These are phyloP conservation scores for Leccinum fallax DNA, from an alignment of 1,284 basidiomycete genomes.

Conservation along the genomic window DNA sequence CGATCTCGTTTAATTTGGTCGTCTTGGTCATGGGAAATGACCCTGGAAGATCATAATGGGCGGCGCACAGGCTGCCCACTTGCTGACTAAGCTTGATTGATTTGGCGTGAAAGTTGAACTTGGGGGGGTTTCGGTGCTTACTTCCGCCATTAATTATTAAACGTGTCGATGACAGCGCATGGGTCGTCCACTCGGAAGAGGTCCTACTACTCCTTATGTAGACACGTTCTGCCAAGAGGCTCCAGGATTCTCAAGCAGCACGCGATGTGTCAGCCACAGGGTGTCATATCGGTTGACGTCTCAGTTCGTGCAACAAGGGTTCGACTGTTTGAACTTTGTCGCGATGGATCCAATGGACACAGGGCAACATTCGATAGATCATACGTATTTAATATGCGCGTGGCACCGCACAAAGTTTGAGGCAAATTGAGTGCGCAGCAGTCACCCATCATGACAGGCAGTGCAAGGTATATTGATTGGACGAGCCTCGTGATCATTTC, in stretches of 20 bases:
- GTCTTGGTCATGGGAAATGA: not conserved
- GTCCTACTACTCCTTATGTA: not conserved
- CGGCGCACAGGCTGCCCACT: not conserved
- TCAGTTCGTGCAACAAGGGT: constrained; percentile 5
- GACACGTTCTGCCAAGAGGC: constrained; percentile 1
- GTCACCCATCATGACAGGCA: constrained; percentile 3
- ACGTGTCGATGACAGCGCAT: constrained; percentile 9
- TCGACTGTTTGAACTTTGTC: not conserved
- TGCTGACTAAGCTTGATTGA: not conserved
- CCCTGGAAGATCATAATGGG: not conserved
- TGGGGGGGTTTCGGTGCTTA: constrained; percentile 5
- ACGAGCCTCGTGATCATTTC: not conserved
- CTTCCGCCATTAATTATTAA: constrained; percentile 15
- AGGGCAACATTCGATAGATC: not conserved
- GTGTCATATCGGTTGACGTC: constrained; percentile 4
- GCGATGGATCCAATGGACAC: not conserved
- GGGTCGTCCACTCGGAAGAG: not conserved
- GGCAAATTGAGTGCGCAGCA: not conserved
- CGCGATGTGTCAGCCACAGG: constrained; percentile 13
- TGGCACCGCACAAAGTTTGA: constrained; percentile 1
- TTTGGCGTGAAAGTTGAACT: not conserved
- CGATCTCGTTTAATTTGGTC: not conserved
- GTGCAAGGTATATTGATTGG: constrained; percentile 3
- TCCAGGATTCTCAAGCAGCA: not conserved
- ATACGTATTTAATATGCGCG: constrained; percentile 8